Evolutionary conservation across 352 stramenopile species (phyloP), one percentile per base, ranked within the genome.

Genomic region (Phytophthora multivora): DNA sequence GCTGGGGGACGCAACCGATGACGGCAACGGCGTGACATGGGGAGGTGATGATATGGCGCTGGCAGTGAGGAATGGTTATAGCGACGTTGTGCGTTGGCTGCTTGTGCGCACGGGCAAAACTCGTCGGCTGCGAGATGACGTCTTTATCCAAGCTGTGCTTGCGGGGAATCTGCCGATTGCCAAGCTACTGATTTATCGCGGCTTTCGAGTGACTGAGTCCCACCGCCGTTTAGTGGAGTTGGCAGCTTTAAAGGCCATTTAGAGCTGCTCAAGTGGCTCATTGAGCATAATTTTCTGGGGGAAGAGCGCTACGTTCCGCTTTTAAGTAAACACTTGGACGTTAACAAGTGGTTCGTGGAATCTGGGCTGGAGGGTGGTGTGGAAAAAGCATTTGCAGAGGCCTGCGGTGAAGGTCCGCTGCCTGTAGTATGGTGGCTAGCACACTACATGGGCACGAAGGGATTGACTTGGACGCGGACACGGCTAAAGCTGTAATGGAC

Each of bases 341-440:
- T 60, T 38, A 51, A 45, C 18, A 51, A 51, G 16, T 59, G 40
- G 51, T 13, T 59, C n/a, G 9, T 40, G 2, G 51, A 47, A 13
- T 30, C 51, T 4, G 30, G 30, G 13, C 10, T 41, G 18, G 51
- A n/a, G 5, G 9, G 2, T 21, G 51, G 8, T 15, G 52, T 25
- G 6, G 5, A 16, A 30, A 28, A 33, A 19, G 40, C 52, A 15
- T 60, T 60, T 23, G 18, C 12, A 4, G 18, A 18, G 18, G 40
- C 40, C 18, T 51, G 52, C 18, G 52, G 28, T 5, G 16, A 46
- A 6, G 25, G 52, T 16, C 30, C 40, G 9, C 21, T 60, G 8
- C 28, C 39, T 28, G 40, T 51, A 23, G 41, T 60, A 18, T 60
- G 52, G 52, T 60, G 40, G 52, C 31, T 60, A 8, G 36, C 40